phyloP scores from a whole-genome alignment of 305 asterid genomes.

The Fraxinus floribunda region DNA sequence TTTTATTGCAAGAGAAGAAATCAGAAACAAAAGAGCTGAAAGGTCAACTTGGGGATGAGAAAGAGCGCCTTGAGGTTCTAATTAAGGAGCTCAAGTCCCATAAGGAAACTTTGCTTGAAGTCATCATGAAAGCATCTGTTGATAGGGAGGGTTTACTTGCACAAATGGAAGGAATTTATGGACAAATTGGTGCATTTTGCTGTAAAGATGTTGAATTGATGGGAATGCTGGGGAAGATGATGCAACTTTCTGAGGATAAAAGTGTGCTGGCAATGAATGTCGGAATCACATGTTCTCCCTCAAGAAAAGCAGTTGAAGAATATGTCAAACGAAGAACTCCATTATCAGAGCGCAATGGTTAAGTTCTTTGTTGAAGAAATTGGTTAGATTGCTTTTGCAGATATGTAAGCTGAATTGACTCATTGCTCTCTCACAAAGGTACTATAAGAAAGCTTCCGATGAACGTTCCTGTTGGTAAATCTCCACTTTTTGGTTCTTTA shows the following conservation, averaged over 20 bases:
- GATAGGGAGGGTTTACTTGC: constrained; percentile 33
- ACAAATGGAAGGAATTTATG: constrained; percentile 37
- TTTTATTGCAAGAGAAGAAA: constrained; percentile 31
- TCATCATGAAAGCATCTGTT: constrained; percentile 26
- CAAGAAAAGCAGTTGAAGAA: constrained; percentile 33
- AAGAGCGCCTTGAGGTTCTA: constrained; percentile 25
- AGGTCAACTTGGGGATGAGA: constrained; percentile 32
- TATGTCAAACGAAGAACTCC: constrained; percentile 40
- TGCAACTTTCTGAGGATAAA: constrained; percentile 28
- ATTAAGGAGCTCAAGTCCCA: constrained; percentile 42
- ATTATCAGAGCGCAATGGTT: constrained; percentile 40
- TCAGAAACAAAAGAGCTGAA: constrained; percentile 34
- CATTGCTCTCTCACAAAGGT: neutral
- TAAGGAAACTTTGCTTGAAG: constrained; percentile 36
- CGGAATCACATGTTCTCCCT: constrained; percentile 20
- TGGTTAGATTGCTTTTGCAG: constrained; percentile 1
- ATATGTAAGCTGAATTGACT: neutral
- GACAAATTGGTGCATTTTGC: constrained; percentile 33
- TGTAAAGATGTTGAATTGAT: constrained; percentile 38
- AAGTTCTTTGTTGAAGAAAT: neutral
- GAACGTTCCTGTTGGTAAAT: neutral
- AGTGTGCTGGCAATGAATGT: constrained; percentile 13
- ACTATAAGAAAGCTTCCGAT: neutral
- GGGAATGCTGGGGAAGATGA: constrained; percentile 32
- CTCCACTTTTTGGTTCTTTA: neutral